These are phyloP conservation scores for Craterostigma plantagineum DNA, from an alignment of 257 asterid species.

Conservation along the genomic window DNA sequence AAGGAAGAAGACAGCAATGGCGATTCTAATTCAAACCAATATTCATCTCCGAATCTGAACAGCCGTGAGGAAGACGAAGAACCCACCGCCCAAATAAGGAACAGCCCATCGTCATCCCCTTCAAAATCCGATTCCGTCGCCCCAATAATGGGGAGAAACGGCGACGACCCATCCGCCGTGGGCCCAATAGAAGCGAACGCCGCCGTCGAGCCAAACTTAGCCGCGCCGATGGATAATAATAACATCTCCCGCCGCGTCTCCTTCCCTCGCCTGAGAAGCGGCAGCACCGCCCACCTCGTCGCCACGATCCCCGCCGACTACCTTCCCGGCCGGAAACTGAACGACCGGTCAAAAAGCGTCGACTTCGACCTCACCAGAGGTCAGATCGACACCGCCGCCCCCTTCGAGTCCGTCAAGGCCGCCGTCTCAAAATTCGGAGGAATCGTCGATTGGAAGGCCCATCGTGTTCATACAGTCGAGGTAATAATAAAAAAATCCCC, in stretches of 20 bases:
- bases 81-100: slow-evolving; percentile 6
- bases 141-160: slow-evolving; percentile 11
- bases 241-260: slow-evolving; percentile 11
- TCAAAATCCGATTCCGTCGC: slow-evolving; percentile 10
- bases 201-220: slow-evolving; percentile 11
- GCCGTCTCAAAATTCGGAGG: slow-evolving; percentile 97
- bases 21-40: slow-evolving; percentile 6
- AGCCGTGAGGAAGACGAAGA: slow-evolving; percentile 10
- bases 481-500: slow-evolving; percentile 18
- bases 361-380: slow-evolving; percentile 15
- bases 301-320: slow-evolving; percentile 20
- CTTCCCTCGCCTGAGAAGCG: slow-evolving; percentile 15
- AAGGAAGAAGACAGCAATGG: slow-evolving; percentile 11
- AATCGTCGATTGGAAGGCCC: slow-evolving; percentile 97
- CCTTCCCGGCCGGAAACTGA: slow-evolving; percentile 3
- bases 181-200: too few species aligned
- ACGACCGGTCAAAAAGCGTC: slow-evolving; percentile 10
- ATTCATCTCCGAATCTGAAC: slow-evolving; percentile 7
- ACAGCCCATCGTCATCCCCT: not conserved
- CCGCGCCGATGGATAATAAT: too few species aligned
- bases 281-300: slow-evolving; percentile 14
- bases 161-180: slow-evolving; percentile 9
- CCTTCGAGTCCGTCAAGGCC: slow-evolving; percentile 77
- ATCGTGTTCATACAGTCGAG: slow-evolving; percentile 72
- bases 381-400: slow-evolving; percentile 72